A percentile compares a stretch with the other conserved stretches of the same genome.
phyloP scores from a whole-genome alignment of 352 stramenopile species.

The Phytophthora nicotianae region DNA sequence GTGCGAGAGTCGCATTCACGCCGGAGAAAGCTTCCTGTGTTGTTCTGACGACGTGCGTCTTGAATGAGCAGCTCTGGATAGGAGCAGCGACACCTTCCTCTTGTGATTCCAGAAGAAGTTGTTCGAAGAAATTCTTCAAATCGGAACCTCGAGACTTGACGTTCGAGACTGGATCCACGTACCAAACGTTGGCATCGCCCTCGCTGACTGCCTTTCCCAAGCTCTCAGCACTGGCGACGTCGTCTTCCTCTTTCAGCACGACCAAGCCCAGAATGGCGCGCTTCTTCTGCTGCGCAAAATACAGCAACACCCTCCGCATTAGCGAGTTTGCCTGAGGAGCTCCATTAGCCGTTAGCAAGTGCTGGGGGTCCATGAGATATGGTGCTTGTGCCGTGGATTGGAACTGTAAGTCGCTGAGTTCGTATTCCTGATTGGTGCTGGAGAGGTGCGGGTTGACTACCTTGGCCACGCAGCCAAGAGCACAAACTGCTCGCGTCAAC shows the following conservation, averaged over 20 bases:
- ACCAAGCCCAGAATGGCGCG: constrained; percentile 64
- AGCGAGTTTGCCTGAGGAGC: constrained; percentile 25
- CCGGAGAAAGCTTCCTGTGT: constrained; percentile 80
- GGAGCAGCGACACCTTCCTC: constrained; percentile 32
- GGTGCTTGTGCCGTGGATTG: constrained; percentile 68
- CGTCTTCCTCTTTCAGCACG: constrained; percentile 46
- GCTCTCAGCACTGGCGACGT: constrained; percentile 17
- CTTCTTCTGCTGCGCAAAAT: constrained; percentile 74
- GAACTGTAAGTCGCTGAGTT: constrained; percentile 74
- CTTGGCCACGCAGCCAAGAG: constrained; percentile 90
- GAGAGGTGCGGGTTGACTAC: constrained; percentile 59
- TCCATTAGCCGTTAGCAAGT: constrained; percentile 10
- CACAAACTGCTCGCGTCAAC: constrained; percentile 88
- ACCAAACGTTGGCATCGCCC: constrained; percentile 67
- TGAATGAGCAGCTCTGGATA: constrained; percentile 62
- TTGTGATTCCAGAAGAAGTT: constrained; percentile 50
- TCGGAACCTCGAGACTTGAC: constrained; percentile 55
- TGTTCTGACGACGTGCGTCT: constrained; percentile 78
- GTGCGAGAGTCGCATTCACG: constrained; percentile 88
- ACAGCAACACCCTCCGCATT: constrained; percentile 66
- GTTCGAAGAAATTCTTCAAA: constrained; percentile 58
- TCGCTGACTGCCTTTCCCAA: constrained; percentile 24
- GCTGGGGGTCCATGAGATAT: constrained; percentile 59
- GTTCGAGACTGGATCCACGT: constrained; percentile 69
- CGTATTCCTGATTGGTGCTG: constrained; percentile 53